These are phyloP conservation scores for Triticum timopheevii DNA, from an alignment of 176 grass and related monocot genomes.

Conservation along the genomic window DNA sequence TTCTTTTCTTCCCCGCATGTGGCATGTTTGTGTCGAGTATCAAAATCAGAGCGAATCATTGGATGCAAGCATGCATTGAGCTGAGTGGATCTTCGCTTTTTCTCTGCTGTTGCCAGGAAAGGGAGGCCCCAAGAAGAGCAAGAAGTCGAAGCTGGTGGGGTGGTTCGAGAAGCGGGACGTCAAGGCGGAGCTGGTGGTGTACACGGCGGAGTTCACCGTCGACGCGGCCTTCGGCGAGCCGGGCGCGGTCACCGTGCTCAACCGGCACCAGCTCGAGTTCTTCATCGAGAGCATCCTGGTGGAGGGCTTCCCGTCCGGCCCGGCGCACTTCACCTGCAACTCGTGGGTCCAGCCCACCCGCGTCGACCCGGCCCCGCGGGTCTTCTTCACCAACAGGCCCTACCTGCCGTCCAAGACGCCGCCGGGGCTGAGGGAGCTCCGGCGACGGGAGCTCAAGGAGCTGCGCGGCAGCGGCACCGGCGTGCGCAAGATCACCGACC, in stretches of 20 bases:
- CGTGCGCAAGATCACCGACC: slow-evolving; percentile 56
- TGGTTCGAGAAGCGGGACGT: slow-evolving; percentile 93
- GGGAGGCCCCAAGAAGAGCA: slow-evolving; percentile 55
- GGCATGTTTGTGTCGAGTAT: background rate
- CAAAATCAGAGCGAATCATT: background rate
- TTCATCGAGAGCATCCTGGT: slow-evolving; percentile 85
- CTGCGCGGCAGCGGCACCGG: slow-evolving; percentile 62
- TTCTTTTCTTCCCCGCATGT: background rate
- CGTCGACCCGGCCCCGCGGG: slow-evolving; percentile 35
- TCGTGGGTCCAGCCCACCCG: slow-evolving; percentile 73
- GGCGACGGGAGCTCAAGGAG: slow-evolving; percentile 50
- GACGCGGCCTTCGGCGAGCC: slow-evolving; percentile 77
- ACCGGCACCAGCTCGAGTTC: slow-evolving; percentile 79
- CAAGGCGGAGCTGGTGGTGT: slow-evolving; percentile 73
- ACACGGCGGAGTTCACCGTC: slow-evolving; percentile 79
- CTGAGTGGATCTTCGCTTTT: background rate
- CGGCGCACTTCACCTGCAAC: slow-evolving; percentile 72
- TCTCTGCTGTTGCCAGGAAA: slow-evolving; percentile 28
- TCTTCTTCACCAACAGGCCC: slow-evolving; percentile 92
- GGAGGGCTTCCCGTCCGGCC: slow-evolving; percentile 64
- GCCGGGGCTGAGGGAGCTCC: slow-evolving; percentile 58
- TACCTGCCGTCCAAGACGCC: slow-evolving; percentile 85
- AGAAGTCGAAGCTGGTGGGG: slow-evolving; percentile 41
- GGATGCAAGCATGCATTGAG: background rate
- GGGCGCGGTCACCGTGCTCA: slow-evolving; percentile 74